These are phyloP conservation scores for Alliaria petiolata DNA, from an alignment of 345 rosid genomes.

Conservation along the genomic window DNA sequence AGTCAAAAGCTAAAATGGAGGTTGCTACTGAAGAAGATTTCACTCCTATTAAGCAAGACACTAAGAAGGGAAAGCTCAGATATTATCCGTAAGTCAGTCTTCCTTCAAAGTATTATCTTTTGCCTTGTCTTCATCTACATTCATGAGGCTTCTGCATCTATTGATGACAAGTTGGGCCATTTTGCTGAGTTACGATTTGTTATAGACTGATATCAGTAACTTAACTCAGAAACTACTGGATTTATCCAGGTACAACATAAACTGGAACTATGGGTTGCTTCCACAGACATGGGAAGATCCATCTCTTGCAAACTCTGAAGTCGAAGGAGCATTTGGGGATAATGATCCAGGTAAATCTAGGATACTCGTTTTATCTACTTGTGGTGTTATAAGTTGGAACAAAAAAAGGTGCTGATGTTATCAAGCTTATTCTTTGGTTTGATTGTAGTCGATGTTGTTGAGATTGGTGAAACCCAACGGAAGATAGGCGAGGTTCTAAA, in stretches of 20 bases:
- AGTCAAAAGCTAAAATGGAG: constrained; percentile 97
- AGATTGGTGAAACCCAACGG: constrained; percentile 70
- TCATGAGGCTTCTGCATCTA: not conserved
- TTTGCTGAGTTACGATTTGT: not conserved
- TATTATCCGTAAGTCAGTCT: constrained; percentile 31
- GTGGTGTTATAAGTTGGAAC: not conserved
- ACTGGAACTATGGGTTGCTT: constrained; percentile 98
- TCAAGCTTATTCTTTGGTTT: not conserved
- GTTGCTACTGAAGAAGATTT: constrained; percentile 84
- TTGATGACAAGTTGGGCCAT: not conserved
- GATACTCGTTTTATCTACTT: not conserved
- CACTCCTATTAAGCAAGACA: constrained; percentile 92
- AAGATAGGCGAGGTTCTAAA: constrained; percentile 73
- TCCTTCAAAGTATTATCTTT: too few species aligned
- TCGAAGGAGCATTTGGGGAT: constrained; percentile 91
- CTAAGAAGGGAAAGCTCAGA: constrained; percentile 39
- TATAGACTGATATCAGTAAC: not conserved
- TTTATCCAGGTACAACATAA: constrained; percentile 66
- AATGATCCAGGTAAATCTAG: constrained; percentile 71
- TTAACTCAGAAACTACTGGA: not conserved
- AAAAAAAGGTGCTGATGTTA: not conserved
- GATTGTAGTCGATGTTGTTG: constrained; percentile 83
- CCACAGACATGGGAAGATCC: constrained; percentile 99
- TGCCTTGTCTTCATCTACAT: too few species aligned
- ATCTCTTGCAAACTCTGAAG: constrained; percentile 65